Conservation (phyloP, 176 grass and related monocot species). For the Bolboschoenus planiculmis region DNA sequence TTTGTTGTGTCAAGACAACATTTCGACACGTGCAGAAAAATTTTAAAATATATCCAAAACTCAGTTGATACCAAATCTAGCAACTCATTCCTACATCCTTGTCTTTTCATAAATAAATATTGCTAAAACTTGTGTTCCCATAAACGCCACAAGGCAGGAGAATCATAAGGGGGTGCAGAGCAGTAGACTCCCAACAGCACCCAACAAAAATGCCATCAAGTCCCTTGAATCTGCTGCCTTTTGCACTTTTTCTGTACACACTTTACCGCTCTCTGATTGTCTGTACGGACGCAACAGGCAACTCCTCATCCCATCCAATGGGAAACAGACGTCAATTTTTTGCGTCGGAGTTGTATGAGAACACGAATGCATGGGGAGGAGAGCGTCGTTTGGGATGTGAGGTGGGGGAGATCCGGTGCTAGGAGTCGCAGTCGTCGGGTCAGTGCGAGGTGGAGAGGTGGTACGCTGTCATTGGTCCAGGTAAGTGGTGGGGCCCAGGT, state of each 20-base stretch:
- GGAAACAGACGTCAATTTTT: background rate
- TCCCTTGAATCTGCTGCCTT: background rate
- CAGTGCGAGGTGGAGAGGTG: background rate
- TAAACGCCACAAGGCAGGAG: background rate
- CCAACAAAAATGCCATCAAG: background rate
- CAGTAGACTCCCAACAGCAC: background rate
- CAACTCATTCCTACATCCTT: too few species aligned
- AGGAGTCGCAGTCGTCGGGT: background rate
- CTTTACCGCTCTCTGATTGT: background rate
- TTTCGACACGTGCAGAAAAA: background rate
- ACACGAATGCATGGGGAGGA: background rate
- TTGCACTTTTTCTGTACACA: background rate
- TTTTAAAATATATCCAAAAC: background rate
- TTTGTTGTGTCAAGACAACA: background rate
- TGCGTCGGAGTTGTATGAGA: background rate
- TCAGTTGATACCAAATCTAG: too few species aligned
- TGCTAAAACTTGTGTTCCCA: background rate
- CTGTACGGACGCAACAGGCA: background rate
- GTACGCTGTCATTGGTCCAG: background rate
- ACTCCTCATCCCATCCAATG: background rate
- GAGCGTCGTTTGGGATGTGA: conserved; percentile 1
- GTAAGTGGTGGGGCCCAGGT: background rate
- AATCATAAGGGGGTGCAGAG: background rate
- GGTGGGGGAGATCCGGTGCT: background rate
- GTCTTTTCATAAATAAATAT: background rate